Evolutionary conservation across 176 grass and related monocot genomes (phyloP), one percentile per base, ranked within the genome.

Genomic region (Stipa capillata): DNA sequence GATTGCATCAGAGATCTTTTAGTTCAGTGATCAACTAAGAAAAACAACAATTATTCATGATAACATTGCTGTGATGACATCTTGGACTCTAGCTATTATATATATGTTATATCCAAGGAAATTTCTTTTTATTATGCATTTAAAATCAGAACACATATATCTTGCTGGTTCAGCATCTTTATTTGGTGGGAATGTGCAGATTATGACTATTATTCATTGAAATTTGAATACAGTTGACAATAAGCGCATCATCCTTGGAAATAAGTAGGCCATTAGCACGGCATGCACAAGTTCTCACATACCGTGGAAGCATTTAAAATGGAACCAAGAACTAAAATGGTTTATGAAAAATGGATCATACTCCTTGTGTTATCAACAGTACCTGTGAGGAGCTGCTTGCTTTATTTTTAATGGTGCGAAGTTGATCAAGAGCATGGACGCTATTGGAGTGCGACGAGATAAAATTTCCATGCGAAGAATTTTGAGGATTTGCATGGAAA

Each of bases 391-490:
- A 83, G 74, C 52, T 92, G 74, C 17, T 82, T 75, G 92, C 74
- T 94, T 98, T 98, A 69, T 65, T 90, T 85, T 89, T 90, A 42
- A 89, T 87, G 39, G 52, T 68, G 49, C 71, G 54, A 37, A 98
- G 90, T 84, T 98, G 92, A 87, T 94, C 90, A 25, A 92, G 87
- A 87, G 95, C 95, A 85, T 94, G 95, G 31, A 87, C 35, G 34
- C 89, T 92, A 78, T 98, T 98, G 81, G 92, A 92, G 71, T 98
- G 87, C 0, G 89, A 94, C 27, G 87, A 98, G 84, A 98, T 91
- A 77, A 89, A 98, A 80, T 90, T 93, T 21, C 73, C 87, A 86
- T 92, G 87, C 25, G 72, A 90, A 27, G 87, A 90, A 29, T 85
- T 84, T 89, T 91, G 89, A 49, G 87, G 91, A 70, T 90, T 90